These are phyloP conservation scores for Clavispora phyllophila DNA, from an alignment of 805 yeast species.

Conservation along the genomic window DNA sequence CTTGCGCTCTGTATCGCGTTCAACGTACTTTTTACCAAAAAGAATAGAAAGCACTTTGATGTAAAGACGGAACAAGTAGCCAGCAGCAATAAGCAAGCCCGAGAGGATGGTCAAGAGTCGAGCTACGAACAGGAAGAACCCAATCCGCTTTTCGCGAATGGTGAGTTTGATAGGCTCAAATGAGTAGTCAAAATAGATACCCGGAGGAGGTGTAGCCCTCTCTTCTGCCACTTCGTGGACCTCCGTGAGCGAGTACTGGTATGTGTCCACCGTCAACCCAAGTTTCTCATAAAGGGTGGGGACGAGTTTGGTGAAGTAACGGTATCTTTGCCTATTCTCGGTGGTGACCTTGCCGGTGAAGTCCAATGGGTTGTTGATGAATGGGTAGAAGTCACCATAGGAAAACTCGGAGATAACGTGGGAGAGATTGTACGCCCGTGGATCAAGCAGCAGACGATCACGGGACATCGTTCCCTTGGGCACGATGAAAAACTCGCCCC, in stretches of 20 bases:
- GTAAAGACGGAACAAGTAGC: constrained; percentile 55
- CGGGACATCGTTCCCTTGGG: constrained; percentile 66
- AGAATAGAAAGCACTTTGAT: constrained; percentile 50
- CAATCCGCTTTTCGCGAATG: constrained; percentile 64
- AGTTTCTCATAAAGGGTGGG: constrained; percentile 73
- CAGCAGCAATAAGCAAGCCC: constrained; percentile 66
- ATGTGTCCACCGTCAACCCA: constrained; percentile 72
- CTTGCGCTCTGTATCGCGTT: constrained; percentile 43
- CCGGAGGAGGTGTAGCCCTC: constrained; percentile 43
- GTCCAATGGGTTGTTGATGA: constrained; percentile 83
- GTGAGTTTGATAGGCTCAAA: constrained; percentile 80
- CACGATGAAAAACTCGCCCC: constrained; percentile 81
- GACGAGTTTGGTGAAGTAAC: constrained; percentile 72
- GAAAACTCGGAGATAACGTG: constrained; percentile 85
- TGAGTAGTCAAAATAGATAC: constrained; percentile 77
- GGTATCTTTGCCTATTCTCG: constrained; percentile 45
- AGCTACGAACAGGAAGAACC: constrained; percentile 73
- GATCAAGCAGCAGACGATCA: constrained; percentile 43
- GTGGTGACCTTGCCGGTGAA: constrained; percentile 56
- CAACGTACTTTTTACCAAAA: constrained; percentile 55
- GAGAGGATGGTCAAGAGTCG: constrained; percentile 78
- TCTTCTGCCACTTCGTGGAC: constrained; percentile 27
- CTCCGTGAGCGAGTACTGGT: constrained; percentile 75
- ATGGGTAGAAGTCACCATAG: constrained; percentile 87
- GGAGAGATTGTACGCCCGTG: constrained; percentile 63